Percentiles rank a stretch among this genome's conserved stretches.
Evolutionary conservation across 164 flowering plant genomes (phyloP).

Genomic region (Magnolia officinalis): DNA sequence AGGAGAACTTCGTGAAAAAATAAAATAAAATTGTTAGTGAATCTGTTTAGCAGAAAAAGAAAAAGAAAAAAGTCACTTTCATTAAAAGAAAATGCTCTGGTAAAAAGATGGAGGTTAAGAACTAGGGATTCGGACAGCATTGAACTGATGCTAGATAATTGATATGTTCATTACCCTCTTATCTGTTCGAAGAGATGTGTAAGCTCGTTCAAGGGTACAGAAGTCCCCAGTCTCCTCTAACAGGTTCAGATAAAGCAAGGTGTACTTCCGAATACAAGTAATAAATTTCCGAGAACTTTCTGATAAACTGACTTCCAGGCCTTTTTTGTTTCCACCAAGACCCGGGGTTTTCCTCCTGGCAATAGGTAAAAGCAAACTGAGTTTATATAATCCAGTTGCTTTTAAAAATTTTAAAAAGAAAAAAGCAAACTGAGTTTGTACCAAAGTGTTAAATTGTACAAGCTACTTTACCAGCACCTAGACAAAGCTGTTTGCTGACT

Average conservation of each 20-base stretch:
- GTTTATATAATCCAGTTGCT: neutral
- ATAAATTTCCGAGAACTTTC: slow-evolving; percentile 95
- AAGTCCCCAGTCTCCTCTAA: slow-evolving; percentile 79
- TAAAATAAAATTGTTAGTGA: slow-evolving; percentile 5
- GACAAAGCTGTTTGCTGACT: neutral
- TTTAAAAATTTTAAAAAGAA: neutral
- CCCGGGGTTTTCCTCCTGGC: slow-evolving; percentile 82
- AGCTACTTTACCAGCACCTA: neutral
- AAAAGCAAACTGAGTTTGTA: neutral
- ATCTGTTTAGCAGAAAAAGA: neutral
- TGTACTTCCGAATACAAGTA: slow-evolving; percentile 90
- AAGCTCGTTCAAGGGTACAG: slow-evolving; percentile 85
- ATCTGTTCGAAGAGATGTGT: slow-evolving; percentile 72
- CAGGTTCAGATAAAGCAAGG: slow-evolving; percentile 71
- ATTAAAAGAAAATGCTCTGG: neutral
- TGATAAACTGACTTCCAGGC: slow-evolving; percentile 79
- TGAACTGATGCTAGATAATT: neutral
- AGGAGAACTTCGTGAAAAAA: slow-evolving; percentile 62
- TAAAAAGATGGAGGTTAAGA: neutral
- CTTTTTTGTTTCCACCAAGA: slow-evolving; percentile 62
- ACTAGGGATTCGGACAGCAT: neutral
- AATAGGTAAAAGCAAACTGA: slow-evolving; percentile 6
- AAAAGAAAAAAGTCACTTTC: neutral
- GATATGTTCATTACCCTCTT: slow-evolving; percentile 67
- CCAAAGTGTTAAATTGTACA: neutral